phyloP scores from a whole-genome alignment of 768 basidiomycete species.

The Agaricus blazei region DNA sequence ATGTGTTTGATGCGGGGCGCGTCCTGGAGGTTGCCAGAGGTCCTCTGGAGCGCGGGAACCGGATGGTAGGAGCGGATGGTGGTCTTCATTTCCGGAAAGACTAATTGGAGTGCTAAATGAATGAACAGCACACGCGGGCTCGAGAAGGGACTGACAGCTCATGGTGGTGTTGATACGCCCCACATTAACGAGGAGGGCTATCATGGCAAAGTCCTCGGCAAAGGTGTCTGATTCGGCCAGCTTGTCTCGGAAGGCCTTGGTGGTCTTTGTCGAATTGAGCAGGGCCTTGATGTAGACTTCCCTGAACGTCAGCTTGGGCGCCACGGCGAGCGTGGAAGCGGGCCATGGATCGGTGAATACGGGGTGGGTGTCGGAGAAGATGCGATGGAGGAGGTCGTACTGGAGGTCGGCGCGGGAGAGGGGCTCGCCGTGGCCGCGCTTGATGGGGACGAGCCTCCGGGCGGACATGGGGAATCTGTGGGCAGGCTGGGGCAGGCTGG shows the following conservation, averaged over 20 bases:
- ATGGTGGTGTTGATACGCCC: constrained; percentile 78
- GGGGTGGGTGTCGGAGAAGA: constrained; percentile 65
- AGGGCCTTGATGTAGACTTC: constrained; percentile 52
- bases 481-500: too few relatives aligned
- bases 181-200: constrained; percentile 71
- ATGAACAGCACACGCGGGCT: constrained; percentile 5
- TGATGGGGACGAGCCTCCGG: constrained; percentile 37
- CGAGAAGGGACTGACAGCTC: constrained; percentile 54
- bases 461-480: not conserved
- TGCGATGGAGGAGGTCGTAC: constrained; percentile 71
- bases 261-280: constrained; percentile 57
- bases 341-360: constrained; percentile 48
- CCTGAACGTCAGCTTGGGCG: constrained; percentile 47
- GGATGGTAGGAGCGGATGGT: constrained; percentile 75
- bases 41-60: constrained; percentile 64
- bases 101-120: constrained; percentile 25
- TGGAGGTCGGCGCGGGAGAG: constrained; percentile 66
- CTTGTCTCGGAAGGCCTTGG: constrained; percentile 68
- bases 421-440: constrained; percentile 61
- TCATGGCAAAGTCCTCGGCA: constrained; percentile 68
- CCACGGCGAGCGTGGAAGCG: constrained; percentile 13
- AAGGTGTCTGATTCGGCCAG: constrained; percentile 56
- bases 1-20: constrained; percentile 76
- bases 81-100: constrained; percentile 80
- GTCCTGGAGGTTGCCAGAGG: constrained; percentile 69